phyloP scores from a whole-genome alignment of 2,329 filamentous ascomycete genomes.

The Biscogniauxia mediterranea region DNA sequence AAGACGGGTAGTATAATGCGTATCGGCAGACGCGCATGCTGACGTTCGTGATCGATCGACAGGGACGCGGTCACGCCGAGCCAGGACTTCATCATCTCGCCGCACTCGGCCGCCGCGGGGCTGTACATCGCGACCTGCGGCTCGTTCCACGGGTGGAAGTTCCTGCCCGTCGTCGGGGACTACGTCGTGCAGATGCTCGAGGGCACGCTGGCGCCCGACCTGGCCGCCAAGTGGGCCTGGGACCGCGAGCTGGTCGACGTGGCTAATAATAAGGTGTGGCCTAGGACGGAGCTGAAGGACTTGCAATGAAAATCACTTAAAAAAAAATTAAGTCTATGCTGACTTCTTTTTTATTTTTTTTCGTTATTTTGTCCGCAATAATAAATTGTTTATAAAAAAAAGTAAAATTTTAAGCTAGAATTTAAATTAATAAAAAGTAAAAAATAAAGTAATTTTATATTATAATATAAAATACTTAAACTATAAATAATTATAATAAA shows the following conservation, averaged over 20 bases:
- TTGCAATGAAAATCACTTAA: slow-evolving; percentile 28
- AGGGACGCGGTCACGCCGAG: slow-evolving; percentile 66
- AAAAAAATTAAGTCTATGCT: not conserved
- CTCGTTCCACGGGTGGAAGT: slow-evolving; percentile 68
- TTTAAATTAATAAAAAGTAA: no score
- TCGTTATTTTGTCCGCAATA: no score
- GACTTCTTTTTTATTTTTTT: no score
- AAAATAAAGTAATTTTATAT: no score
- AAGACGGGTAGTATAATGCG: not conserved
- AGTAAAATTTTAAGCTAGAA: no score
- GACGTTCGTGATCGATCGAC: not conserved
- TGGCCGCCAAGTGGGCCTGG: slow-evolving; percentile 54
- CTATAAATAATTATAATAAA: no score
- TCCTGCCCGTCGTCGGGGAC: slow-evolving; percentile 62
- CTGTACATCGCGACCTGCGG: slow-evolving; percentile 63
- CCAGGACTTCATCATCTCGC: slow-evolving; percentile 62
- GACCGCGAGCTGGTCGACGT: slow-evolving; percentile 57
- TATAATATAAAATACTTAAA: no score
- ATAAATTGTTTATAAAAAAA: no score
- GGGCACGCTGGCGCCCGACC: slow-evolving; percentile 41
- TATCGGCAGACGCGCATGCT: no score
- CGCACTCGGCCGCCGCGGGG: slow-evolving; percentile 48
- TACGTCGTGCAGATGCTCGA: slow-evolving; percentile 59
- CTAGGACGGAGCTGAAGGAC: slow-evolving; percentile 56
- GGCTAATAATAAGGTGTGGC: slow-evolving; percentile 53